Percentiles rank a stretch among this genome's conserved stretches.
These are phyloP conservation scores for Cochlearia excelsa DNA, from an alignment of 345 rosid species.

Conservation along the genomic window DNA sequence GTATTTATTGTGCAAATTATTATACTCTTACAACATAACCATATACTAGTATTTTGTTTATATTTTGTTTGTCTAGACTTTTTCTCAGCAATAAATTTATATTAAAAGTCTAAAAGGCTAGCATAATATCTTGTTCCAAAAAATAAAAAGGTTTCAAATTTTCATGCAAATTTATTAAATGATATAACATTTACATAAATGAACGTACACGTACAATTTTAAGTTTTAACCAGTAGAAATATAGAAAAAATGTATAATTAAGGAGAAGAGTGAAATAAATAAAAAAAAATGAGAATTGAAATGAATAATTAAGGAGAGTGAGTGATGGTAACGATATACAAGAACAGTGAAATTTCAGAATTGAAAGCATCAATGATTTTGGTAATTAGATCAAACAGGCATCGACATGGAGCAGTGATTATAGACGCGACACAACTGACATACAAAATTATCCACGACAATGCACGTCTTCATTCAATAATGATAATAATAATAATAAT, in stretches of 20 bases:
- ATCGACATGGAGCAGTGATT: slow-evolving; percentile 27
- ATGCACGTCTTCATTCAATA: slow-evolving; percentile 22
- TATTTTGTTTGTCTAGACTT: too few species aligned
- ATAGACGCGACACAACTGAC: slow-evolving; percentile 30
- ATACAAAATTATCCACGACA: slow-evolving; percentile 25
- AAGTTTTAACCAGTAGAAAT: too few species aligned
- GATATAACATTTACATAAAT: too few species aligned
- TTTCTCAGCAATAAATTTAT: too few species aligned
- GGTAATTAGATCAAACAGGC: background rate
- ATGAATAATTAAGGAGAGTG: too few species aligned
- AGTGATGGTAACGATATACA: too few species aligned
- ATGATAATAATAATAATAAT: background rate
- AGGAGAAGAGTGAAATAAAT: background rate
- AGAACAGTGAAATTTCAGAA: background rate
- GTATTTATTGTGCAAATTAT: too few species aligned
- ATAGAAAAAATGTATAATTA: background rate
- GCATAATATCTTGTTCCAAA: too few species aligned
- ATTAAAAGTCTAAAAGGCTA: too few species aligned
- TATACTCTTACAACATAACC: background rate
- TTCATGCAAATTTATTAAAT: too few species aligned
- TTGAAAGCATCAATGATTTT: slow-evolving; percentile 5
- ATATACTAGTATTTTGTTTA: background rate
- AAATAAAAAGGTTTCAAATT: too few species aligned
- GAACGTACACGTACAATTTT: too few species aligned
- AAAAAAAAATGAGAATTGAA: background rate